Evolutionary conservation across 306 rosid species (phyloP), one percentile per base, ranked within the genome.

Genomic region (Parietaria judaica): DNA sequence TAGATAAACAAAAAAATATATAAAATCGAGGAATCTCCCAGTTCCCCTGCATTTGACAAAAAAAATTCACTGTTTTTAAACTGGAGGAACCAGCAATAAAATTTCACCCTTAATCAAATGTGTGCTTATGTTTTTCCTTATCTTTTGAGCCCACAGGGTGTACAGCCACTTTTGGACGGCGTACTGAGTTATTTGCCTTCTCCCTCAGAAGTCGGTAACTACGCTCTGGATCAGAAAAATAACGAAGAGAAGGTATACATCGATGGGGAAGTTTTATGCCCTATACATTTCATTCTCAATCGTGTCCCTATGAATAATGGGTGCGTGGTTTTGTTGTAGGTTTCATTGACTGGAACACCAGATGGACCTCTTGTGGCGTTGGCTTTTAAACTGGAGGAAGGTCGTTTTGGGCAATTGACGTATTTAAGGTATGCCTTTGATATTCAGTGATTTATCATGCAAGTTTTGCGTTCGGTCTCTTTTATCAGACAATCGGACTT

Each of bases 351-450:
- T 58, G 99, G 99, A 72, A 77, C 80, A 76, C 99, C 96, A 16
- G 82, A 88, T 80, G 96, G 99, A 58, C 96, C 87, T 57, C 95
- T 88, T 65, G 99, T 92, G 65, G 99, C 96, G 39, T 76, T 92
- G 79, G 99, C 99, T 67, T 92, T 92, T 83, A 92, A 92, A 69
- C 76, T 92, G 84, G 99, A 88, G 81, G 99, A 92, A 79, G 90
- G 96, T 58, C 81, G 88, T 37, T 92, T 88, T 72, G 96, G 96
- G 44, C 96, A 92, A 76, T 78, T 92, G 75, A 88, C 99, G 75
- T 92, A 77, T 81, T 76, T 92, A 76, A 88, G 99, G 99, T 92
- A 84, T 49, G 36, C 37, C 3, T 60, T 12, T 46, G 76, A 58
- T 60, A 43, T 46, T 61, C 64, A 61, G 51, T 59, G 16, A 23